A percentile compares a stretch with the other conserved stretches of the same genome.
These are phyloP conservation scores for Coriolopsis trogii DNA, from an alignment of 1,284 basidiomycete species.

Conservation along the genomic window DNA sequence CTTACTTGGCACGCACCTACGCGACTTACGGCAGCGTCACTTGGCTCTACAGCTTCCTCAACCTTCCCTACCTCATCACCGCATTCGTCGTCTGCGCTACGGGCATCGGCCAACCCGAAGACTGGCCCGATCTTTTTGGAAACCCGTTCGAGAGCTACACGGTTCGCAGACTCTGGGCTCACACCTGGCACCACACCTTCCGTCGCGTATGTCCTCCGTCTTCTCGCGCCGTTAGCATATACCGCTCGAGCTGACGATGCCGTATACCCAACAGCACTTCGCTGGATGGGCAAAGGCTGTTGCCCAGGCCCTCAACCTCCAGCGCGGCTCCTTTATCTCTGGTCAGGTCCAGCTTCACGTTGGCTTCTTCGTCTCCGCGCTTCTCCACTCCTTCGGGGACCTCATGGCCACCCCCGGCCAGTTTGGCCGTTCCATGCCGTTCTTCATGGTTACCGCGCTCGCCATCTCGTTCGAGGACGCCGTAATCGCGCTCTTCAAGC, in stretches of 20 bases:
- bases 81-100: background rate
- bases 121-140: slow-evolving; percentile 1
- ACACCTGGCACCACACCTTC: background rate
- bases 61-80: background rate
- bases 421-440: background rate
- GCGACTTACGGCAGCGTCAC: background rate
- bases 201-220: background rate
- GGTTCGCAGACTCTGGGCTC: background rate
- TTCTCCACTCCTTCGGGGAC: background rate
- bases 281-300: background rate
- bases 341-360: background rate
- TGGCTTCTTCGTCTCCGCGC: background rate
- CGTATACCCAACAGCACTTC: background rate
- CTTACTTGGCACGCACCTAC: background rate
- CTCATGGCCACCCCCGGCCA: background rate
- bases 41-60: background rate
- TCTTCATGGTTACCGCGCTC: background rate
- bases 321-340: background rate
- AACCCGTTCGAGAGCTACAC: background rate
- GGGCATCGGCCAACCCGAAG: background rate
- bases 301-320: background rate
- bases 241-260: background rate
- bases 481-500: too few species aligned
- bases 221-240: background rate
- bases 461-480: background rate